Conservation (phyloP, 768 basidiomycete species). For the Mycena crocata region DNA sequence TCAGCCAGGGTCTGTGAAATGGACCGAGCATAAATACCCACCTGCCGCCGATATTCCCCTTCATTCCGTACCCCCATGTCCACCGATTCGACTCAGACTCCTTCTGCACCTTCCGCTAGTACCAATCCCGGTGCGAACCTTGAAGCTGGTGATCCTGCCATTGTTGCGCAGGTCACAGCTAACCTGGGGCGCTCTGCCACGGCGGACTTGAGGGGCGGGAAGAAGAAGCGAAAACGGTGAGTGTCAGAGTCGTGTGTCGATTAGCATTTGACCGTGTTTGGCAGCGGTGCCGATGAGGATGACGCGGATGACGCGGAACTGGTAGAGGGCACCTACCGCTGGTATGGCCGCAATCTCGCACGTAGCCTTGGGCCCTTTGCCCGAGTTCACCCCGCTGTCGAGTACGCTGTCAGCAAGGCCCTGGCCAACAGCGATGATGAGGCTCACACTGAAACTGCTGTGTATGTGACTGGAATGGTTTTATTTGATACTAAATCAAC, state of each 20-base stretch:
- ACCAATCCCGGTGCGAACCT: too few species aligned
- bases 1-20: not conserved
- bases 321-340: not conserved
- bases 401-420: not conserved
- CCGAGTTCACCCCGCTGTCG: not conserved
- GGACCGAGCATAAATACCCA: not conserved
- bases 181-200: too few species aligned
- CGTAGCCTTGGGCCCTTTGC: not conserved
- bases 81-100: not conserved
- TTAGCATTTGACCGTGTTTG: not conserved
- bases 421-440: not conserved
- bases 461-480: not conserved
- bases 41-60: too few species aligned
- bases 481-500: not conserved
- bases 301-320: not conserved
- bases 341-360: not conserved
- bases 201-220: not conserved
- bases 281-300: not conserved
- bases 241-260: not conserved
- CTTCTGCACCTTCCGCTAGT: too few species aligned
- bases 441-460: not conserved
- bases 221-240: slow-evolving; percentile 1
- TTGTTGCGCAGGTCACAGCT: too few species aligned
- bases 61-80: not conserved
- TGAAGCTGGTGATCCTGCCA: too few species aligned